Conservation (phyloP, 805 yeast genomes). For the Suhomyces tanzawaensis region DNA sequence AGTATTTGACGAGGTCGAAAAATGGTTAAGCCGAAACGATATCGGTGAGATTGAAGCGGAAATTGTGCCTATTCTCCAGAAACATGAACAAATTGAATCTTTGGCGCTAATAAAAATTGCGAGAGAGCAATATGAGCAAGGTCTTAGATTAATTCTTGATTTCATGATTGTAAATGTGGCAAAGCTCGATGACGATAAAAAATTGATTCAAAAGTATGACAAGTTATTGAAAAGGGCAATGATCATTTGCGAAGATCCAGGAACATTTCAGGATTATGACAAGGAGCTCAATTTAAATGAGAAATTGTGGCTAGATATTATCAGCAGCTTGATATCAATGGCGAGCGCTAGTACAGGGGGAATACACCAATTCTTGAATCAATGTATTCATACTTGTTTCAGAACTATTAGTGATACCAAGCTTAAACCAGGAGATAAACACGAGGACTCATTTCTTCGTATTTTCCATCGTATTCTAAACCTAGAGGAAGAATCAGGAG, state of each 20-base stretch:
- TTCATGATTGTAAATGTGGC: slow-evolving; percentile 20
- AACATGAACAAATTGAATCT: slow-evolving; percentile 25
- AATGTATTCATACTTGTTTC: slow-evolving; percentile 33
- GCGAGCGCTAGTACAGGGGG: slow-evolving; percentile 7
- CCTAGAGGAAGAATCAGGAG: slow-evolving; percentile 29
- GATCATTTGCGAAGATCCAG: slow-evolving; percentile 24
- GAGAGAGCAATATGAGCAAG: slow-evolving; percentile 22
- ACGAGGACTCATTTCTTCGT: slow-evolving; percentile 44
- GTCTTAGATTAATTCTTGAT: slow-evolving; percentile 25
- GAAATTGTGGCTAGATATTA: slow-evolving; percentile 28
- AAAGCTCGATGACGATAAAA: slow-evolving; percentile 3
- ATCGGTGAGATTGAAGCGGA: not conserved
- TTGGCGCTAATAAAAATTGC: slow-evolving; percentile 29
- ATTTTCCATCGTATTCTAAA: slow-evolving; percentile 57
- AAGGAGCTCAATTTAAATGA: slow-evolving; percentile 20
- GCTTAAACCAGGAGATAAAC: slow-evolving; percentile 15
- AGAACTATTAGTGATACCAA: slow-evolving; percentile 29
- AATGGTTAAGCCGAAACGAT: slow-evolving; percentile 2
- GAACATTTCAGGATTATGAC: slow-evolving; percentile 7
- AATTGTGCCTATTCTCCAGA: slow-evolving; percentile 15
- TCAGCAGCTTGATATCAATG: slow-evolving; percentile 22
- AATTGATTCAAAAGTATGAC: slow-evolving; percentile 22
- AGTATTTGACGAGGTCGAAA: slow-evolving; percentile 14
- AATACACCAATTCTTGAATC: slow-evolving; percentile 17
- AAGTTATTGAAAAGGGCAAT: slow-evolving; percentile 32